Evolutionary conservation across 306 rosid species (phyloP), one percentile per base, ranked within the genome.

Genomic region (Trifolium pratense): DNA sequence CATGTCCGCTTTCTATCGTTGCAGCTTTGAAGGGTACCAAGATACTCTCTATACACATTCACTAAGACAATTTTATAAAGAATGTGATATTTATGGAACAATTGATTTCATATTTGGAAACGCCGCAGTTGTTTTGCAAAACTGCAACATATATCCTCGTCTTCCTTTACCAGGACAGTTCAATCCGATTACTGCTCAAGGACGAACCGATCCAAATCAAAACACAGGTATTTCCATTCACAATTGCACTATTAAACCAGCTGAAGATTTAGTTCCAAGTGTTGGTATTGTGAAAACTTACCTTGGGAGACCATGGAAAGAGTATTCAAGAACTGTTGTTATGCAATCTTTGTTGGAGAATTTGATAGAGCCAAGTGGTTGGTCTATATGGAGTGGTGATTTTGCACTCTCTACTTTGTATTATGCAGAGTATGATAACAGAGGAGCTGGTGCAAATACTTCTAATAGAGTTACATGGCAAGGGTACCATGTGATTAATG

Each of bases 11-110:
- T 43, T 43, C 6, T 43, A 43, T 4, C 49, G 49, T 43, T 43
- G 49, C 49, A 43, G 49, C 49, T 43, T 43, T 43, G 49, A 43
- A 43, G 49, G 49, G 49, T 43, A 43, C 49, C 49, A 43, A 43
- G 49, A 43, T 13, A 43, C 49, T 12, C 49, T 43, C n/a, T 43
- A 43, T 43, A 13, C 49, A 43, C 49, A 43, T 43, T 43, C 49
- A 43, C 49, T 43, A 12, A 43, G 49, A 4, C 49, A 43, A 43
- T 43, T 43, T 43, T 43, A 43, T 43, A 43, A 43, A 43, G 49
- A 43, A 43, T 43, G 49, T 1, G 49, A 43, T 14, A 3, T 43
- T 12, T 43, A 43, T 13, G 49, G 49, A 43, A 43, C 49, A 13
- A 43, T 43, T 12, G 49, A 43, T 43, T 43, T 43, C 16, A 43